Evolutionary conservation across 2,329 filamentous ascomycete genomes (phyloP).

Genomic region (Fusarium sp.): DNA sequence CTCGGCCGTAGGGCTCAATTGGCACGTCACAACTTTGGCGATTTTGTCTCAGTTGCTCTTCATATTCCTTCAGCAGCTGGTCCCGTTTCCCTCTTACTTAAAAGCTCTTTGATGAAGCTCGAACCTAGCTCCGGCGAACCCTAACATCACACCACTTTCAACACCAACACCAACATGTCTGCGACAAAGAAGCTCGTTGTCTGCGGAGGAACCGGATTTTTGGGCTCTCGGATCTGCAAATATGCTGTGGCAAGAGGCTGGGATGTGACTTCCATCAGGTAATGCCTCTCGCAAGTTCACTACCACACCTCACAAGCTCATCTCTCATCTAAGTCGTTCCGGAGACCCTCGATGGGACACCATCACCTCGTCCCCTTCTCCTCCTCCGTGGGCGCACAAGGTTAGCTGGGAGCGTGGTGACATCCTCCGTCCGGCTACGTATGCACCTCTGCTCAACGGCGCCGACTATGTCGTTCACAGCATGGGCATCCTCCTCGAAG

Average conservation of each 20-base stretch:
- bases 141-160: slow-evolving; percentile 37
- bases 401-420: slow-evolving; percentile 90
- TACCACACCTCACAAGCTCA: slow-evolving; percentile 25
- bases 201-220: slow-evolving; percentile 91
- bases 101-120: slow-evolving; percentile 1
- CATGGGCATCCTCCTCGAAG: slow-evolving; percentile 95
- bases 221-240: slow-evolving; percentile 90
- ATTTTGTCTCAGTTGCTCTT: neutral
- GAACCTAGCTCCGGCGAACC: slow-evolving; percentile 7
- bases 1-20: slow-evolving; percentile 25
- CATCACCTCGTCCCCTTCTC: slow-evolving; percentile 72
- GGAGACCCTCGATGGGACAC: slow-evolving; percentile 86
- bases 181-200: slow-evolving; percentile 82
- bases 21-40: neutral
- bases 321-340: slow-evolving; percentile 70
- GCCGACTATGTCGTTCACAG: slow-evolving; percentile 90
- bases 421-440: slow-evolving; percentile 82
- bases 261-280: slow-evolving; percentile 94
- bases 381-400: slow-evolving; percentile 80
- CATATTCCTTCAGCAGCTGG: neutral
- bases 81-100: neutral
- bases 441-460: slow-evolving; percentile 75
- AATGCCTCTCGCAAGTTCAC: slow-evolving; percentile 40
- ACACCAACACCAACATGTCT: slow-evolving; percentile 54
- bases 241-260: slow-evolving; percentile 84